A percentile compares a stretch with the other conserved stretches of the same genome.
Evolutionary conservation across 345 rosid genomes (phyloP).

Genomic region (Reutealis trisperma): DNA sequence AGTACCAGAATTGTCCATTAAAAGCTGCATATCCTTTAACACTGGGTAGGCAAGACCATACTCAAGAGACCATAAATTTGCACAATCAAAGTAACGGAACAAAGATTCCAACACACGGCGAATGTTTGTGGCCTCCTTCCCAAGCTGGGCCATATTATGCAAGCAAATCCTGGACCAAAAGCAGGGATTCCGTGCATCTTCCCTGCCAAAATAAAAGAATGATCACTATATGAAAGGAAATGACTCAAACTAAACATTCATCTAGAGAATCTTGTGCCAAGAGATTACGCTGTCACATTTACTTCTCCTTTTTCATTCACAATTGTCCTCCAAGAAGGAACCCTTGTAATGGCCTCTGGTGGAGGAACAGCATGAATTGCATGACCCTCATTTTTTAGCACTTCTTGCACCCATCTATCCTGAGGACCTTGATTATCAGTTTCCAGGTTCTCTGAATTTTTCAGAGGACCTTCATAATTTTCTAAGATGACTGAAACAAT

Average conservation of each 20-base stretch:
- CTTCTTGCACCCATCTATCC: conserved; percentile 75
- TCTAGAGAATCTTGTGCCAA: conserved; percentile 22
- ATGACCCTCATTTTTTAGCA: conserved; percentile 69
- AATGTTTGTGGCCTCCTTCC: conserved; percentile 87
- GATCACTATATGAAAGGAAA: conserved; percentile 16
- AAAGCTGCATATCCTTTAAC: conserved; percentile 80
- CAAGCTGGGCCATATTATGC: conserved; percentile 90
- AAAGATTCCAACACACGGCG: conserved; percentile 88
- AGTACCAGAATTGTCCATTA: conserved; percentile 82
- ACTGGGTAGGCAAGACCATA: conserved; percentile 77
- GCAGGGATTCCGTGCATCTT: conserved; percentile 71
- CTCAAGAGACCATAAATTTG: conserved; percentile 72
- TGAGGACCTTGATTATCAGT: conserved; percentile 33
- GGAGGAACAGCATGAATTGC: conserved; percentile 48
- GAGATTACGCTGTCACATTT: conserved; percentile 61
- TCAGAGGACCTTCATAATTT: conserved; percentile 55
- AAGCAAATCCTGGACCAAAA: conserved; percentile 97
- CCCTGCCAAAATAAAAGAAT: conserved; percentile 46
- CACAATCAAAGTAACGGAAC: conserved; percentile 80
- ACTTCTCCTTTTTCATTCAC: conserved; percentile 82
- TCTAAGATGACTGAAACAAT: conserved; percentile 87
- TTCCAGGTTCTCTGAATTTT: conserved; percentile 44
- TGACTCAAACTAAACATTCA: conserved; percentile 10
- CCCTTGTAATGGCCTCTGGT: conserved; percentile 43
- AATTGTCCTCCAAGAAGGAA: conserved; percentile 76